These are phyloP conservation scores for Trichocomaceae sp. DNA, from an alignment of 2,329 filamentous ascomycete species.

Conservation along the genomic window DNA sequence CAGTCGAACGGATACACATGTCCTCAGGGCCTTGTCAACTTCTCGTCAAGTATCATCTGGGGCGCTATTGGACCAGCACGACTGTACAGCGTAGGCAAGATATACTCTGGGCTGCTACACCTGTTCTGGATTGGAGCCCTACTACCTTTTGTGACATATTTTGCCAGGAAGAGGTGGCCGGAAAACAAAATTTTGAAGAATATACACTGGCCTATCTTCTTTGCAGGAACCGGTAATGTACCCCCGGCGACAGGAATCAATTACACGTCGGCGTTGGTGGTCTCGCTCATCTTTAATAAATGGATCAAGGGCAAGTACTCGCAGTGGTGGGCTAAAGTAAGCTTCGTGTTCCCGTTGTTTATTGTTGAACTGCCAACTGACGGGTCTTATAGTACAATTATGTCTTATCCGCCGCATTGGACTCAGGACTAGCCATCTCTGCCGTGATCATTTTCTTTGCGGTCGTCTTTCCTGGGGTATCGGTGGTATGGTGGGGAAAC, in stretches of 20 bases:
- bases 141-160: constrained; percentile 42
- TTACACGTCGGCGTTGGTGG: constrained; percentile 20
- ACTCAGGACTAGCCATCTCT: constrained; percentile 37
- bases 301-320: constrained; percentile 13
- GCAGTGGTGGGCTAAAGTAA: constrained; percentile 19
- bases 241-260: constrained; percentile 23
- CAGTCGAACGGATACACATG: constrained; percentile 44
- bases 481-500: constrained; percentile 40
- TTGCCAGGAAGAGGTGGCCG: constrained; percentile 53
- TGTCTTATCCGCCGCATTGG: constrained; percentile 38
- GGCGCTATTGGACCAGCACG: constrained; percentile 44
- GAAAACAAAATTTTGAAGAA: constrained; percentile 33
- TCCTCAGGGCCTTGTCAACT: constrained; percentile 40
- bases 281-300: constrained; percentile 32
- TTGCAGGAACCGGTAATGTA: constrained; percentile 21
- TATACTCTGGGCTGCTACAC: constrained; percentile 42
- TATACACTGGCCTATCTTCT: constrained; percentile 23
- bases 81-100: constrained; percentile 40
- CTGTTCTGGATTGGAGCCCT: constrained; percentile 46
- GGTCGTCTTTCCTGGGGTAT: constrained; percentile 36
- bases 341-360: neutral
- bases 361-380: neutral
- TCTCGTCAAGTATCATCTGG: constrained; percentile 44
- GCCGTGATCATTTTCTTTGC: constrained; percentile 42
- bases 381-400: constrained; percentile 24